These are phyloP conservation scores for Arxiozyma bovina DNA, from an alignment of 1,139 yeast species.

Conservation along the genomic window DNA sequence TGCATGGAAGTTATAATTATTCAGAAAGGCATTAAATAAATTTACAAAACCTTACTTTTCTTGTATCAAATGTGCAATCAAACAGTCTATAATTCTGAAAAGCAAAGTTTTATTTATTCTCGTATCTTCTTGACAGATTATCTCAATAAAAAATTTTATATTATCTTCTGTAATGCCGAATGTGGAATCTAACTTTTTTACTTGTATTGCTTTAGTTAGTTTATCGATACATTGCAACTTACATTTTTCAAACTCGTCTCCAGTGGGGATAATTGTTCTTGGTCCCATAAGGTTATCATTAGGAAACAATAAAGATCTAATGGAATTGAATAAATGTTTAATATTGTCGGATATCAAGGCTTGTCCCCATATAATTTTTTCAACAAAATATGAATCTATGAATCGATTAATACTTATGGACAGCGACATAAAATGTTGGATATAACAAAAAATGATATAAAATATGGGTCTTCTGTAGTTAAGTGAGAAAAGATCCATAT, in stretches of 20 bases:
- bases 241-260: conserved; percentile 15
- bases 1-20: not conserved
- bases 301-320: conserved; percentile 23
- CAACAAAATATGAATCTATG: not conserved
- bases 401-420: not conserved
- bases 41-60: not conserved
- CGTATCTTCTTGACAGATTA: conserved; percentile 15
- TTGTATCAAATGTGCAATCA: conserved; percentile 1
- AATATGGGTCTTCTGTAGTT: conserved; percentile 21
- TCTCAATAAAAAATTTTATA: conserved; percentile 11
- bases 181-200: conserved; percentile 8
- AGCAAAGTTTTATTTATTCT: conserved; percentile 15
- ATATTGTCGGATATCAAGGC: not conserved
- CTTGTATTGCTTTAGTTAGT: conserved; percentile 11
- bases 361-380: not conserved
- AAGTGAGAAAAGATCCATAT: conserved; percentile 15
- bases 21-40: too few species aligned
- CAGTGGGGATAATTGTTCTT: conserved; percentile 16
- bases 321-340: conserved; percentile 2
- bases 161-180: conserved; percentile 15
- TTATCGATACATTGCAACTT: conserved; percentile 14
- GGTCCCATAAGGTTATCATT: conserved; percentile 26
- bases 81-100: conserved; percentile 15
- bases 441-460: conserved; percentile 10
- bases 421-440: not conserved